Base-by-base conservation (phyloP, 768 basidiomycete genomes). In the Strobilomyces confusus region DNA sequence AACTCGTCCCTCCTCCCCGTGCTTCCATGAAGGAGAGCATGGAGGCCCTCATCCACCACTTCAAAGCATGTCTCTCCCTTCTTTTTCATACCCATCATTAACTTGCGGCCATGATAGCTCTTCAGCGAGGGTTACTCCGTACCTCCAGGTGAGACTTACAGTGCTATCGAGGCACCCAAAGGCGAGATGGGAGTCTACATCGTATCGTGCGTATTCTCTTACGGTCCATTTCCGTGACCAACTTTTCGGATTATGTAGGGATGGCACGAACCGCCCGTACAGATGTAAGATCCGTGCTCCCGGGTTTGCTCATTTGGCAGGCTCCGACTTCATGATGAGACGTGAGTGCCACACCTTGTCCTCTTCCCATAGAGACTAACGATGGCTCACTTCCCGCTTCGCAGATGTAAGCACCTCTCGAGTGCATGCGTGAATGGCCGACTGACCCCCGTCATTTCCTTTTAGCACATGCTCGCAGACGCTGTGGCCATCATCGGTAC, bases 1-100 rank as follows among this genome's bases (percentile, higher is more conserved):
- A 99, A 74, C 84, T 98, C 54, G 90, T 90, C 1, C 93, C 97
- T 22, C 95, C 95, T 26, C 94, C 95, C 14, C 86, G 95, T 52
- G 95, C 95, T 1, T 86, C 87, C 51, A 99, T 99, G 97, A 99
- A 99, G 75, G 97, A 99, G 77, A 92, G 86, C 72, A 98, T 98
- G 94, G 95, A 98, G 73, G 84, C 88, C 7, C 80, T 98, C 52
- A 98, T 99, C 61, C 95, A 99, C 69, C 95, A 98, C 76, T 98
- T 99, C 79, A 99, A 99, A 79, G 91, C 82, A 55, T 15, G 48
- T 43, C 14, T 42, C 23, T 2, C 1, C n/a, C 26, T 34, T 22
- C 14, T 23, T 41, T 9, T 32, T 13, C 19, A 40, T 17, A 32
- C 11, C 5, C 19, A 17, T 20, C 36, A 20, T 45, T 59, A 1